Evolutionary conservation across 2,329 filamentous ascomycete genomes (phyloP).

Genomic region (Apiospora rasikravindrae): DNA sequence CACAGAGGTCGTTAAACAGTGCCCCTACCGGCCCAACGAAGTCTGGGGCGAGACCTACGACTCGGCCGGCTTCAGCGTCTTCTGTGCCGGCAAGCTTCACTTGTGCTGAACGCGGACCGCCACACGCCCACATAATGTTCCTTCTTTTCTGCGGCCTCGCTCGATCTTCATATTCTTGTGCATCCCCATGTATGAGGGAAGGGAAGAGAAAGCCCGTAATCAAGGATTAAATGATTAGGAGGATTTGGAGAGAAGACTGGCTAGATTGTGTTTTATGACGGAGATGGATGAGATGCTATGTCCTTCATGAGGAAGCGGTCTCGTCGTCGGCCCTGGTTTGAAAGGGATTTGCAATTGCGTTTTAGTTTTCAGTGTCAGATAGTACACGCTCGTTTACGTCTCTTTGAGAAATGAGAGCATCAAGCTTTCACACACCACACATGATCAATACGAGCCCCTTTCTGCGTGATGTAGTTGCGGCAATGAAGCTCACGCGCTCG

Average conservation of each 20-base stretch:
- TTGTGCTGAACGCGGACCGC: background rate
- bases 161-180: background rate
- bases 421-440: background rate
- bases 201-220: background rate
- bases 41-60: background rate
- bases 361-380: background rate
- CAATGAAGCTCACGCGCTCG: background rate
- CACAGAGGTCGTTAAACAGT: background rate
- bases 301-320: background rate
- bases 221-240: background rate
- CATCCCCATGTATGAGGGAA: background rate
- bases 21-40: background rate
- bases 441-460: background rate
- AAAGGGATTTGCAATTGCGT: background rate
- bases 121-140: background rate
- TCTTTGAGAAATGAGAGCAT: background rate
- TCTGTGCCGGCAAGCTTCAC: background rate
- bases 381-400: background rate
- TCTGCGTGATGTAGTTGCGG: background rate
- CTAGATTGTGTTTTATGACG: background rate
- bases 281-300: background rate
- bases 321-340: background rate
- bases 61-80: background rate
- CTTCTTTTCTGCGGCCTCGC: background rate
- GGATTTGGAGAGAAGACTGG: background rate